Base-by-base conservation (phyloP, 768 basidiomycete species). In the Pluteus cervinus region DNA sequence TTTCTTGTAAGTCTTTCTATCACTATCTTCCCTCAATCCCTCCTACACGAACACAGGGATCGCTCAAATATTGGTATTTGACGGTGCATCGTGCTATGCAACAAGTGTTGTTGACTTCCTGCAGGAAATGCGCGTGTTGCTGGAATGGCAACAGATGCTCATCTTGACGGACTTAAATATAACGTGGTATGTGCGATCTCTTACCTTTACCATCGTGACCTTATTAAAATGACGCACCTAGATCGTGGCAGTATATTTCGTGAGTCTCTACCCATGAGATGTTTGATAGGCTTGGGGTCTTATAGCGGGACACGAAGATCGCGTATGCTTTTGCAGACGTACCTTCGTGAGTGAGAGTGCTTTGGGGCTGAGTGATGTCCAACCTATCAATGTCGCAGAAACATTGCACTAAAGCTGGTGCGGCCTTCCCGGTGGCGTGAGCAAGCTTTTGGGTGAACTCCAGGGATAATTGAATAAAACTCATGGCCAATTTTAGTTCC, bases 1-100 rank as follows among this genome's bases (percentile, higher is more conserved):
- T 5, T 72, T 71, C 47, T 48, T 72, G 65, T 70, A 42, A 56
- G 68, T 61, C 3, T 26, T n/a, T n/a, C n/a, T n/a, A n/a, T 25
- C n/a, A 7, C 7, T 11, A 6, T 23, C 35, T n/a, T 24, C 24
- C 35, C 22, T 24, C 7, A n/a, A 7, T 10, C 24, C 21, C 20
- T 33, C 25, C 22, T 40, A 9, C 16, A 3, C 17, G 28, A n/a
- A 36, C 26, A 20, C 21, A 57, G 55, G 18, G 55, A 57, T 41
- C 49, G 55, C 24, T 42, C 45, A 14, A 57, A 57, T 29, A 42
- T 57, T 17, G 55, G 49, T 56, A 30, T 32, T 45, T 24, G 4
- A 17, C 21, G 31, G 9, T 9, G 14, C 17, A 18, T 12, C 17
- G 17, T 12, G 7, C 6, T 12, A 15, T 8, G 15, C 21, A 17